These are phyloP conservation scores for Sordariomycetes sp. DNA, from an alignment of 2,329 filamentous ascomycete species.

Conservation along the genomic window DNA sequence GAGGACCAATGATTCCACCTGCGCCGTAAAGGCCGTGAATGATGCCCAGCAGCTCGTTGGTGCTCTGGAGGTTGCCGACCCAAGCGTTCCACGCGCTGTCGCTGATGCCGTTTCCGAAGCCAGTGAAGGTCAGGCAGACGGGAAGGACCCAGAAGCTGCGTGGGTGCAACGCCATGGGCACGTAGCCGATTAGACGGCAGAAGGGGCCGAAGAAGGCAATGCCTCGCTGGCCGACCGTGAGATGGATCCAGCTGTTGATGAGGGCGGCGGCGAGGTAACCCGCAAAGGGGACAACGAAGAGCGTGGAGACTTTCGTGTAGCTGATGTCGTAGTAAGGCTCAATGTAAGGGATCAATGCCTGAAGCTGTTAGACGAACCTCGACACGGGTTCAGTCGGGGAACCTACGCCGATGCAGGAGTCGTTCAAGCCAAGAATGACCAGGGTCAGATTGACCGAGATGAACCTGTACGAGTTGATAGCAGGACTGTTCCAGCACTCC, in stretches of 20 bases:
- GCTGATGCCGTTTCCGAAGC: conserved; percentile 61
- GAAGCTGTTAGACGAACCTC: conserved; percentile 9
- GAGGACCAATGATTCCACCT: conserved; percentile 59
- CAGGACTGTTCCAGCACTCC: conserved; percentile 50
- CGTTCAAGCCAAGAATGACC: conserved; percentile 59
- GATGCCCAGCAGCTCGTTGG: conserved; percentile 67
- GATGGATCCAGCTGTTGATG: conserved; percentile 55
- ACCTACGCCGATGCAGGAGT: conserved; percentile 54
- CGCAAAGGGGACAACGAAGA: conserved; percentile 58
- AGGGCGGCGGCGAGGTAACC: conserved; percentile 57
- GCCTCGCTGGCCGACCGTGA: conserved; percentile 59
- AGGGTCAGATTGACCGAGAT: conserved; percentile 52
- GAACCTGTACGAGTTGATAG: conserved; percentile 48
- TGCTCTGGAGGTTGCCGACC: conserved; percentile 60
- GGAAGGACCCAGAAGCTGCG: conserved; percentile 20
- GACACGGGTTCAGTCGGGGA: neutral
- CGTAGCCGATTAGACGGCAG: conserved; percentile 55
- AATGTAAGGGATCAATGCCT: conserved; percentile 44
- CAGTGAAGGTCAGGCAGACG: conserved; percentile 36
- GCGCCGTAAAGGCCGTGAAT: conserved; percentile 65
- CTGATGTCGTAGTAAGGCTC: conserved; percentile 52
- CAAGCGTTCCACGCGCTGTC: conserved; percentile 52
- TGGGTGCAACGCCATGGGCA: conserved; percentile 57
- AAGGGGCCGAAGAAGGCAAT: conserved; percentile 56
- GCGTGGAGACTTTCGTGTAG: conserved; percentile 54